Conservation (phyloP, 331 rosid species). For the Malus hybrid region DNA sequence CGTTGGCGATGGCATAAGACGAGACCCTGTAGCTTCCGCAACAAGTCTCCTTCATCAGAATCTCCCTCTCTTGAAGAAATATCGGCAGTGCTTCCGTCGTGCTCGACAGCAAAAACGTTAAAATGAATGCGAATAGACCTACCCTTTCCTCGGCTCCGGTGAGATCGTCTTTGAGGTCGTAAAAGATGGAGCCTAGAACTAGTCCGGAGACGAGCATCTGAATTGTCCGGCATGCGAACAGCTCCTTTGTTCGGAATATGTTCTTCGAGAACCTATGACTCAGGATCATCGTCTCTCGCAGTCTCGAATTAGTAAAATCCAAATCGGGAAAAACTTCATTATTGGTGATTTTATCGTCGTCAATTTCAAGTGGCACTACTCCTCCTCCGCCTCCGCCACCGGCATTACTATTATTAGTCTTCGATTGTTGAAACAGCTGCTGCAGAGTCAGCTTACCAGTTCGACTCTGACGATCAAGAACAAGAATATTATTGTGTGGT, state of each 20-base stretch:
- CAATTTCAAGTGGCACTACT: background rate
- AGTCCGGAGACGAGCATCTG: slow-evolving; percentile 83
- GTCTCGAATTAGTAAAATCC: slow-evolving; percentile 69
- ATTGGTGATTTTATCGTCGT: background rate
- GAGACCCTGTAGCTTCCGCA: slow-evolving; percentile 90
- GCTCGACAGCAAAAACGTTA: slow-evolving; percentile 66
- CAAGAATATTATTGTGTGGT: background rate
- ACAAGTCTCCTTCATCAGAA: slow-evolving; percentile 92
- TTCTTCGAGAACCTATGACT: slow-evolving; percentile 87
- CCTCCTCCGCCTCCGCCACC: background rate
- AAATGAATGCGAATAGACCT: slow-evolving; percentile 85
- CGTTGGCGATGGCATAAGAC: slow-evolving; percentile 89
- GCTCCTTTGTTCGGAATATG: slow-evolving; percentile 86
- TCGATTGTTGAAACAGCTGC: slow-evolving; percentile 86
- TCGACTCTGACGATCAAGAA: slow-evolving; percentile 5
- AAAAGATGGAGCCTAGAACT: slow-evolving; percentile 80
- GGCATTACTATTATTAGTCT: slow-evolving; percentile 31
- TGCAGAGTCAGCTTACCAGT: slow-evolving; percentile 72
- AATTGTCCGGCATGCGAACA: slow-evolving; percentile 81
- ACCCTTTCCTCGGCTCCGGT: slow-evolving; percentile 72
- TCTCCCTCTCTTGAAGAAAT: slow-evolving; percentile 90
- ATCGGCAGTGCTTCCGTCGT: slow-evolving; percentile 87
- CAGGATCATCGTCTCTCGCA: slow-evolving; percentile 70
- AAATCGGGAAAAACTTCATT: slow-evolving; percentile 16
- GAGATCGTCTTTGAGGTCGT: slow-evolving; percentile 61